These are phyloP conservation scores for Vigna hirtella DNA, from an alignment of 306 rosid species.

Conservation along the genomic window DNA sequence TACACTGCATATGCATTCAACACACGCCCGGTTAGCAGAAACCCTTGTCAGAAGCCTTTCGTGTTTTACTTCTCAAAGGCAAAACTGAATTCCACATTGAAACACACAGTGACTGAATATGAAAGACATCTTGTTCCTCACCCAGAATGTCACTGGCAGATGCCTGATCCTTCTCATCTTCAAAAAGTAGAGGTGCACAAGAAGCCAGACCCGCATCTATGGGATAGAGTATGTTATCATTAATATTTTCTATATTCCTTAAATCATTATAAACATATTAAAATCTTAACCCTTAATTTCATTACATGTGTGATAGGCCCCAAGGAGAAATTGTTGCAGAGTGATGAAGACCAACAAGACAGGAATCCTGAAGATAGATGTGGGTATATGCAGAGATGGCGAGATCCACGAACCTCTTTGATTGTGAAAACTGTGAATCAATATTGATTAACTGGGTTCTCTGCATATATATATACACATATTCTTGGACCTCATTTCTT, in stretches of 20 bases:
- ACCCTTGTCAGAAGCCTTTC: constrained; percentile 92
- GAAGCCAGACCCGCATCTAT: constrained; percentile 79
- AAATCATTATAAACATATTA: background rate
- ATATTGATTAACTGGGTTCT: constrained; percentile 21
- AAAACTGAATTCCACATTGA: constrained; percentile 47
- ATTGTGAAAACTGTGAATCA: background rate
- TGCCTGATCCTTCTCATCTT: constrained; percentile 69
- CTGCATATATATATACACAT: background rate
- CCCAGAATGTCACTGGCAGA: constrained; percentile 84
- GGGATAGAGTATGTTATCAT: constrained; percentile 79
- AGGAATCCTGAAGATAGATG: constrained; percentile 72
- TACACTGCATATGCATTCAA: constrained; percentile 96
- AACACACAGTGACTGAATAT: constrained; percentile 66
- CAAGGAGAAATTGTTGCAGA: constrained; percentile 94
- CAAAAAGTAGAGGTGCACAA: constrained; percentile 66
- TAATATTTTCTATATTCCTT: background rate
- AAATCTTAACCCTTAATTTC: background rate
- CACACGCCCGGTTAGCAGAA: constrained; percentile 88
- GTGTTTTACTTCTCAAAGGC: constrained; percentile 79
- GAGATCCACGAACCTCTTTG: constrained; percentile 66
- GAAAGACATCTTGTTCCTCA: constrained; percentile 63
- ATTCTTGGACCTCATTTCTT: constrained; percentile 49
- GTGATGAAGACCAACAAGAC: constrained; percentile 63
- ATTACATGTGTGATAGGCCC: constrained; percentile 60
- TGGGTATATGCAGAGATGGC: constrained; percentile 76